A percentile compares a stretch with the other conserved stretches of the same genome.
phyloP scores from a whole-genome alignment of 1,284 basidiomycete species.

The Lignosus rhinocerotis region DNA sequence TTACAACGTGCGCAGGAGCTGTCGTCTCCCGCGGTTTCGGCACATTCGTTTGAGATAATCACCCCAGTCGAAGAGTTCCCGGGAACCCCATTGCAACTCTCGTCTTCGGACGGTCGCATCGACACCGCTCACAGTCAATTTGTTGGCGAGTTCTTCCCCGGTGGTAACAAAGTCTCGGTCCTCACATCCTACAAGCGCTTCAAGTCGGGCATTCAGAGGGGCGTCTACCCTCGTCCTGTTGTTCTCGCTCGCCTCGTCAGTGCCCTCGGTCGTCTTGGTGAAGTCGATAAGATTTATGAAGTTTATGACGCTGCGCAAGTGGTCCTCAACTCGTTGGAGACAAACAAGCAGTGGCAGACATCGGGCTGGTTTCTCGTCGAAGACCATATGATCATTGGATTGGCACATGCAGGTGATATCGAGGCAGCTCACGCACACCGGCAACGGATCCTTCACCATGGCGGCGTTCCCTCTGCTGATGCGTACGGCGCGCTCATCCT shows the following conservation, averaged over 20 bases:
- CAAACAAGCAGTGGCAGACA: constrained; percentile 51
- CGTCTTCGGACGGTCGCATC: constrained; percentile 22
- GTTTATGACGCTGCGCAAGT: constrained; percentile 75
- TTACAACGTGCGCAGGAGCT: constrained; percentile 9
- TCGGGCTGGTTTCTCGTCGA: constrained; percentile 79
- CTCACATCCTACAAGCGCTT: constrained; percentile 41
- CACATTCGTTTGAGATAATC: constrained; percentile 14
- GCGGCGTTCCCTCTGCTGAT: constrained; percentile 81
- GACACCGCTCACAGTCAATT: constrained; percentile 37
- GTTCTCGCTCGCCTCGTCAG: constrained; percentile 68
- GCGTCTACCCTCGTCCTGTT: constrained; percentile 53
- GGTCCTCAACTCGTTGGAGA: constrained; percentile 48
- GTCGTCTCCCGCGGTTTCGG: constrained; percentile 10
- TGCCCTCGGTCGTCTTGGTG: constrained; percentile 62
- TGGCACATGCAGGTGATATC: constrained; percentile 79
- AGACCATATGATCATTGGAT: constrained; percentile 85
- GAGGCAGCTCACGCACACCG: constrained; percentile 83
- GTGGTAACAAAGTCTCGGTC: constrained; percentile 26
- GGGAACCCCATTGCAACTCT: constrained; percentile 10
- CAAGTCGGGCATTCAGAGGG: constrained; percentile 35
- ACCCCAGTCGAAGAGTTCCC: constrained; percentile 16
- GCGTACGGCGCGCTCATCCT: constrained; percentile 91
- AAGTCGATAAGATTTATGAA: constrained; percentile 61
- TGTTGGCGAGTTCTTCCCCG: constrained; percentile 43
- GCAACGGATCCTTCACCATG: constrained; percentile 74